A percentile compares a stretch with the other conserved stretches of the same genome.
Conservation (phyloP, 108 stramenopile genomes). For the Discostella pseudostelligera region DNA sequence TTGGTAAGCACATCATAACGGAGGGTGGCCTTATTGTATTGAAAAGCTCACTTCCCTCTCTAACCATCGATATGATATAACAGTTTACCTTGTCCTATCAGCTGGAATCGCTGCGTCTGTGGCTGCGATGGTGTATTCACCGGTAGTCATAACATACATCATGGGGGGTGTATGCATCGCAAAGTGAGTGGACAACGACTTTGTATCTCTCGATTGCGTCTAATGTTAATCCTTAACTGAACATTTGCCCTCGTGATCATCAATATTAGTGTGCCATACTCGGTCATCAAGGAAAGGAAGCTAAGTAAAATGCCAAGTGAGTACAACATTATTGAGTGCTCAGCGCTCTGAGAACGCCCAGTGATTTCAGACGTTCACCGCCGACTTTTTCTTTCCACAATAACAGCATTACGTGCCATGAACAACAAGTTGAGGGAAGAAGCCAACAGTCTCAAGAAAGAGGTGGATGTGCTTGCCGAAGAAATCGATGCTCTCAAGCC, state of each 20-base stretch:
- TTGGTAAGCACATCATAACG: neutral
- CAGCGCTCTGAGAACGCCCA: neutral
- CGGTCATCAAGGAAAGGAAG: constrained; percentile 3
- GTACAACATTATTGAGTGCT: neutral
- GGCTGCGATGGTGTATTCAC: constrained; percentile 22
- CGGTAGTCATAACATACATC: constrained; percentile 4
- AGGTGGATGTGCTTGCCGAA: constrained; percentile 18
- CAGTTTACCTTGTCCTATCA: neutral
- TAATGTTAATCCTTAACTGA: too few species aligned
- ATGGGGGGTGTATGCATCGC: constrained; percentile 21
- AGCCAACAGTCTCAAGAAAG: constrained; percentile 12
- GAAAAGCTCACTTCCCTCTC: neutral
- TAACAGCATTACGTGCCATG: constrained; percentile 18
- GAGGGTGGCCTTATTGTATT: neutral
- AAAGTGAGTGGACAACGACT: constrained; percentile 12
- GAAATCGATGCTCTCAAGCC: constrained; percentile 20
- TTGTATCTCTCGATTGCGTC: neutral
- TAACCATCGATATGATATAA: neutral
- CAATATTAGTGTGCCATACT: neutral
- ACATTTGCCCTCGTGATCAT: too few species aligned
- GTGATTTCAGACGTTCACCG: neutral
- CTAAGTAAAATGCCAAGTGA: constrained; percentile 7
- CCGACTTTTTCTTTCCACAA: neutral
- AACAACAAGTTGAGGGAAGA: constrained; percentile 22
- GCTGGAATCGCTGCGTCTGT: constrained; percentile 19